A percentile compares a stretch with the other conserved stretches of the same genome.
These are phyloP conservation scores for Russula emetica DNA, from an alignment of 768 basidiomycete genomes.

Conservation along the genomic window DNA sequence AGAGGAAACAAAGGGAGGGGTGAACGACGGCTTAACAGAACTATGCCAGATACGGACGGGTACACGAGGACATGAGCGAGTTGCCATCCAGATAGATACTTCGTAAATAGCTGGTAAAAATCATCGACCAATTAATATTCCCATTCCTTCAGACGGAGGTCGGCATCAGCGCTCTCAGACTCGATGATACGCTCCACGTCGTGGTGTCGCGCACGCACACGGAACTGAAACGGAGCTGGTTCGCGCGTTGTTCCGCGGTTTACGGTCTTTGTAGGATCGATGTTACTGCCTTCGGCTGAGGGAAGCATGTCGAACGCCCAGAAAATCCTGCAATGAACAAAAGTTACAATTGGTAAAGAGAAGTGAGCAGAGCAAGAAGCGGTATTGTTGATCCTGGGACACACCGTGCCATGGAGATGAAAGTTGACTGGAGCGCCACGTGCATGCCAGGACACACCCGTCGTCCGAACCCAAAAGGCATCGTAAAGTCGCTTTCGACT, in stretches of 20 bases:
- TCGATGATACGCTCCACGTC: constrained; percentile 11
- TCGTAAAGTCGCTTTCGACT: constrained; percentile 20
- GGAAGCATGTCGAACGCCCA: constrained; percentile 28
- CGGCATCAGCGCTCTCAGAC: constrained; percentile 15
- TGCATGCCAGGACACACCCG: constrained; percentile 28
- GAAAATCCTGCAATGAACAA: constrained; percentile 10
- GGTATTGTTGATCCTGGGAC: neutral
- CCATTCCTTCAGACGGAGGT: constrained; percentile 21
- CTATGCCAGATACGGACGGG: no score
- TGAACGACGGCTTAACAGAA: no score
- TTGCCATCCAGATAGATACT: neutral
- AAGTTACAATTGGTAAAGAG: neutral
- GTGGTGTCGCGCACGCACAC: neutral
- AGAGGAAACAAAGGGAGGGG: no score
- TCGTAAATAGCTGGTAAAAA: neutral
- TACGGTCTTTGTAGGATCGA: constrained; percentile 2
- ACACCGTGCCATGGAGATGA: neutral
- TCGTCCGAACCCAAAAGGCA: constrained; percentile 30
- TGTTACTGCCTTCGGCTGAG: neutral
- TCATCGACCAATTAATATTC: neutral
- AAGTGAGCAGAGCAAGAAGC: neutral
- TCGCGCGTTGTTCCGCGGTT: constrained; percentile 5
- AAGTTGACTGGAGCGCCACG: constrained; percentile 21
- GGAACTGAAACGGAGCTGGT: constrained; percentile 7
- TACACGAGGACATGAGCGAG: no score